Percentiles rank a stretch among this genome's conserved stretches.
Conservation (phyloP, 176 grass and related monocot species). For the Carex pumila region DNA sequence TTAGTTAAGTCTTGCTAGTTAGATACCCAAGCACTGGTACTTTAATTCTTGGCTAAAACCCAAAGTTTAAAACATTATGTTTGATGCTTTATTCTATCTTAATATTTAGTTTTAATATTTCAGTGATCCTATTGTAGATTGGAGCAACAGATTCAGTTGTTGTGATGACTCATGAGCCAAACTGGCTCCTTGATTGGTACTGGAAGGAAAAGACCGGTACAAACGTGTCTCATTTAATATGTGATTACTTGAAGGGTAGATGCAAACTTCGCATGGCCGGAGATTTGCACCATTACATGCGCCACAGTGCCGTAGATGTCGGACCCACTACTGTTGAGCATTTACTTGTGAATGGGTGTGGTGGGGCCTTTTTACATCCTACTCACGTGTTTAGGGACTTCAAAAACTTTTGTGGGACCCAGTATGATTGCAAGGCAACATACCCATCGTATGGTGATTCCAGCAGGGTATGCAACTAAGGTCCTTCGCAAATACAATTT, state of each 20-base stretch:
- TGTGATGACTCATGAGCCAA: conserved; percentile 83
- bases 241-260: conserved; percentile 76
- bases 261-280: conserved; percentile 91
- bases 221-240: conserved; percentile 79
- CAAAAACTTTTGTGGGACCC: conserved; percentile 52
- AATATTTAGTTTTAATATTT: conserved; percentile 33
- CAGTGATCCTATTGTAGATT: conserved; percentile 58
- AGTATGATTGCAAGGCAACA: conserved; percentile 70
- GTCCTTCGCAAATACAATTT: not conserved
- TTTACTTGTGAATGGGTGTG: conserved; percentile 92
- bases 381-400: conserved; percentile 93
- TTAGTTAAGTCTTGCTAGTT: no score
- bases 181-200: conserved; percentile 98
- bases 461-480: conserved; percentile 57
- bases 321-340: conserved; percentile 56
- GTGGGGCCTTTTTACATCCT: conserved; percentile 94
- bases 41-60: not conserved
- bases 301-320: conserved; percentile 55
- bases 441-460: conserved; percentile 86
- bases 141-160: conserved; percentile 75
- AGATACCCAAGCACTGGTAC: not conserved
- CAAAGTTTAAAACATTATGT: not conserved
- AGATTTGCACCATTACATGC: conserved; percentile 97
- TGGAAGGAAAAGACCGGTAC: conserved; percentile 80
- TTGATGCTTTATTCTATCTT: not conserved